A percentile compares a stretch with the other conserved stretches of the same genome.
Conservation (phyloP, 1,284 basidiomycete genomes). For the Melampsora medusae region DNA sequence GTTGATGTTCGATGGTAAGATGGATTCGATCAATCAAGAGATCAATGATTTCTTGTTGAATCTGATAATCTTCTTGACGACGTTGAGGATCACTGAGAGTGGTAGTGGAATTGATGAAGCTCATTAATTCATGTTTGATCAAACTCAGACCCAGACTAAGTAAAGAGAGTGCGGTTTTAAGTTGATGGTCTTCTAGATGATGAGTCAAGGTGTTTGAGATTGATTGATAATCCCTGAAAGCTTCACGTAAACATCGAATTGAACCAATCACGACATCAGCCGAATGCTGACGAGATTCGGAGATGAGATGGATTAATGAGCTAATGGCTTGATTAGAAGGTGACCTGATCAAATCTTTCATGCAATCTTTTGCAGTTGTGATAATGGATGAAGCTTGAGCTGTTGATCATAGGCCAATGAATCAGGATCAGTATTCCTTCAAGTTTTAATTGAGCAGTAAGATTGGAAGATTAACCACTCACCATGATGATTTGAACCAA, state of each 20-base stretch:
- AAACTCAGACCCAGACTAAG: conserved; percentile 31
- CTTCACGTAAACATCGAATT: conserved; percentile 41
- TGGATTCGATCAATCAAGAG: conserved; percentile 30
- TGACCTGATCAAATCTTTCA: conserved; percentile 44
- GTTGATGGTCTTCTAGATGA: conserved; percentile 16
- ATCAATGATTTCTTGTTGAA: conserved; percentile 34
- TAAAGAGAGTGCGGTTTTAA: conserved; percentile 27
- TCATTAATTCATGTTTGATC: conserved; percentile 13
- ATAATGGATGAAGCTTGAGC: conserved; percentile 18
- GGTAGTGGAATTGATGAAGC: conserved; percentile 11
- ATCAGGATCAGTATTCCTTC: no score
- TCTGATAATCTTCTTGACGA: not conserved
- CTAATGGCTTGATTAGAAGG: conserved; percentile 44
- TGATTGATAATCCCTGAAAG: conserved; percentile 34
- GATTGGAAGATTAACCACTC: not conserved
- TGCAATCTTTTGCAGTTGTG: conserved; percentile 36
- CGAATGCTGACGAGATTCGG: not conserved
- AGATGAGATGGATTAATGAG: conserved; percentile 14
- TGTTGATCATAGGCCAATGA: not conserved
- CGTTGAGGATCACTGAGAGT: not conserved
- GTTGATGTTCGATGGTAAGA: conserved; percentile 8
- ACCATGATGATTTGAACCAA: conserved; percentile 14
- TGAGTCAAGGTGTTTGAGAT: conserved; percentile 16
- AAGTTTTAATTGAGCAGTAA: not conserved
- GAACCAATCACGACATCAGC: conserved; percentile 22